These are phyloP conservation scores for Chromera velia DNA, from an alignment of 73 alveolate species.

Conservation along the genomic window DNA sequence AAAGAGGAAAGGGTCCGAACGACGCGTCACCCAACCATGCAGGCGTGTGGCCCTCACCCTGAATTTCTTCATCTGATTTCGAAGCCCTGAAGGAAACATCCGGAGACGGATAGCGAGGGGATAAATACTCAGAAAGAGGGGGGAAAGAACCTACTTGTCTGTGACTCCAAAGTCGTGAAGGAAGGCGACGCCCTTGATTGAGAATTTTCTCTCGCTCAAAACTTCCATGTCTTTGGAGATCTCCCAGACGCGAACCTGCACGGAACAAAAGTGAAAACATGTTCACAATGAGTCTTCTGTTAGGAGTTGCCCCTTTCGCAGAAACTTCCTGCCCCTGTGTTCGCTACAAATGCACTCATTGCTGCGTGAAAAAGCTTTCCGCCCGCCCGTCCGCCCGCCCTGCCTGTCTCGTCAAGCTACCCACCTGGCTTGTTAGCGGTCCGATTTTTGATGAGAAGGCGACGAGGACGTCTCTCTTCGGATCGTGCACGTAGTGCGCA, in stretches of 20 bases:
- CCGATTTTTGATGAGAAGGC: not conserved
- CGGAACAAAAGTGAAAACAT: not conserved
- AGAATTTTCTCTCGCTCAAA: not conserved
- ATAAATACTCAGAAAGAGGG: too few relatives aligned
- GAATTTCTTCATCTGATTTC: too few relatives aligned
- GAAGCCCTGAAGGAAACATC: too few relatives aligned
- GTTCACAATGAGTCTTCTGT: too few relatives aligned
- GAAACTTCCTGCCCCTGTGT: too few relatives aligned
- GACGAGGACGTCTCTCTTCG: not conserved
- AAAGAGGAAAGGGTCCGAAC: too few relatives aligned
- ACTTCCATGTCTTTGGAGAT: not conserved
- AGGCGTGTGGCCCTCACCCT: too few relatives aligned
- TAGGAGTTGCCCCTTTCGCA: too few relatives aligned
- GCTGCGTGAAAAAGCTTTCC: not conserved
- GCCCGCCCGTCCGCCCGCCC: not conserved
- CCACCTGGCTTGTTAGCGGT: not conserved
- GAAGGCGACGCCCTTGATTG: not conserved
- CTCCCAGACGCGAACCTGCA: not conserved
- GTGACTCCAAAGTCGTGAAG: not conserved
- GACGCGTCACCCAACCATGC: too few relatives aligned
- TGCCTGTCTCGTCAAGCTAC: not conserved
- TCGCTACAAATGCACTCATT: not conserved
- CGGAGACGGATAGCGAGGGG: too few relatives aligned
- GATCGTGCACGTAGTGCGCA: not conserved
- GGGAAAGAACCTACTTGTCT: not conserved